These are phyloP conservation scores for Claviceps capensis DNA, from an alignment of 2,329 filamentous ascomycete genomes.

Conservation along the genomic window DNA sequence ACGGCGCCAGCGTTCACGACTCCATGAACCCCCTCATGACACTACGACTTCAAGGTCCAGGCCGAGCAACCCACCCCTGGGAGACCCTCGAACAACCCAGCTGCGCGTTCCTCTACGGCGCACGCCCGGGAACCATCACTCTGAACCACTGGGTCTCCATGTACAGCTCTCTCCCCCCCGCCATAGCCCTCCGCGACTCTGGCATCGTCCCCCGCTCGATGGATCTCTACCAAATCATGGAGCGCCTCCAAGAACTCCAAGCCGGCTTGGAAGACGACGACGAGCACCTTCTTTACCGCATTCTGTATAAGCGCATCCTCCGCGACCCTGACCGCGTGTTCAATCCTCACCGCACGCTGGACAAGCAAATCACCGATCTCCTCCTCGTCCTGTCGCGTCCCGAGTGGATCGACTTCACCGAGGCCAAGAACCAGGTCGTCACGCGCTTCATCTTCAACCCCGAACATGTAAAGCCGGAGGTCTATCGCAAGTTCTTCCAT, in stretches of 20 bases:
- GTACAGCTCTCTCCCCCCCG: slow-evolving; percentile 40
- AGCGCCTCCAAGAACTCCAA: slow-evolving; percentile 46
- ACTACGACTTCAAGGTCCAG: slow-evolving; percentile 31
- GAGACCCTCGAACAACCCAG: slow-evolving; percentile 63
- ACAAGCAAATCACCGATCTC: slow-evolving; percentile 60
- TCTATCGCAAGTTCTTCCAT: slow-evolving; percentile 58
- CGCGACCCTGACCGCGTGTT: slow-evolving; percentile 50
- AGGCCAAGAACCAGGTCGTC: slow-evolving; percentile 56
- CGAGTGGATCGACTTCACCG: slow-evolving; percentile 62
- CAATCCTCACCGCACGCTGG: slow-evolving; percentile 48
- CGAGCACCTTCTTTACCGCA: slow-evolving; percentile 44
- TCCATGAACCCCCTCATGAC: slow-evolving; percentile 47
- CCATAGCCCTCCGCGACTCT: slow-evolving; percentile 43
- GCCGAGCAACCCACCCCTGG: slow-evolving; percentile 41
- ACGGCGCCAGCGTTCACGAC: slow-evolving; percentile 36
- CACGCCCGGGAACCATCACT: slow-evolving; percentile 54
- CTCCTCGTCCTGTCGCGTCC: slow-evolving; percentile 54
- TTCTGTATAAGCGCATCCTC: slow-evolving; percentile 54
- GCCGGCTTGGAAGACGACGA: slow-evolving; percentile 41
- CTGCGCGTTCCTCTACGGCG: slow-evolving; percentile 53
- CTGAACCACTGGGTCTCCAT: slow-evolving; percentile 55
- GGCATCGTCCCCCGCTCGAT: slow-evolving; percentile 47
- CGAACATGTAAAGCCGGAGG: slow-evolving; percentile 37
- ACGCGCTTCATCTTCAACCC: slow-evolving; percentile 59
- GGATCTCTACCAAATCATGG: slow-evolving; percentile 41